Evolutionary conservation across 345 rosid genomes (phyloP).

Genomic region (Excoecaria cochinchinensis): DNA sequence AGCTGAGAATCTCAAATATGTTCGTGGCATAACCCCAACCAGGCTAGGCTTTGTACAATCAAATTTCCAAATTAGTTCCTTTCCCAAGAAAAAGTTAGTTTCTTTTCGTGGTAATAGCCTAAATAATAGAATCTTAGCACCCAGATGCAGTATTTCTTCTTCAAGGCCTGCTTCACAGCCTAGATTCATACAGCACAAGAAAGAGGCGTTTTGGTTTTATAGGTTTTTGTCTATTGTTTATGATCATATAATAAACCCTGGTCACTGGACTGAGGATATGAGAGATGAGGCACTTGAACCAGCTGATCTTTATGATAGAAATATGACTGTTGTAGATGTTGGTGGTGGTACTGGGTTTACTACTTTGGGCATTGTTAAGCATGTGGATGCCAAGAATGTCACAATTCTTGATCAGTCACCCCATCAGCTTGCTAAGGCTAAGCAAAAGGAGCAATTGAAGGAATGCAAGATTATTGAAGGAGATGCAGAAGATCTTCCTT

Average conservation of each 20-base stretch:
- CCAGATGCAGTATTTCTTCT: slow-evolving; percentile 28
- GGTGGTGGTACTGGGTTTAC: slow-evolving; percentile 49
- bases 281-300: slow-evolving; percentile 39
- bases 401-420: slow-evolving; percentile 45
- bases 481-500: slow-evolving; percentile 39
- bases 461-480: slow-evolving; percentile 40
- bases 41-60: slow-evolving; percentile 22
- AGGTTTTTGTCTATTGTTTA: slow-evolving; percentile 39
- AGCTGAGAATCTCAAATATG: slow-evolving; percentile 26
- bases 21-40: slow-evolving; percentile 11
- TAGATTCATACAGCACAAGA: slow-evolving; percentile 41
- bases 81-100: slow-evolving; percentile 12
- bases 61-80: slow-evolving; percentile 13
- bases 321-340: slow-evolving; percentile 38
- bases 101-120: background rate
- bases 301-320: slow-evolving; percentile 34
- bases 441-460: slow-evolving; percentile 40
- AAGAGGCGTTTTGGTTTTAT: slow-evolving; percentile 45
- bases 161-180: slow-evolving; percentile 42
- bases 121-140: slow-evolving; percentile 15
- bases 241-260: slow-evolving; percentile 40
- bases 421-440: slow-evolving; percentile 43
- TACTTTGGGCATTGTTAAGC: slow-evolving; percentile 44
- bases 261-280: slow-evolving; percentile 46
- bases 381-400: slow-evolving; percentile 43